phyloP scores from a whole-genome alignment of 1,284 basidiomycete genomes.

The Microbotryum intermedium region DNA sequence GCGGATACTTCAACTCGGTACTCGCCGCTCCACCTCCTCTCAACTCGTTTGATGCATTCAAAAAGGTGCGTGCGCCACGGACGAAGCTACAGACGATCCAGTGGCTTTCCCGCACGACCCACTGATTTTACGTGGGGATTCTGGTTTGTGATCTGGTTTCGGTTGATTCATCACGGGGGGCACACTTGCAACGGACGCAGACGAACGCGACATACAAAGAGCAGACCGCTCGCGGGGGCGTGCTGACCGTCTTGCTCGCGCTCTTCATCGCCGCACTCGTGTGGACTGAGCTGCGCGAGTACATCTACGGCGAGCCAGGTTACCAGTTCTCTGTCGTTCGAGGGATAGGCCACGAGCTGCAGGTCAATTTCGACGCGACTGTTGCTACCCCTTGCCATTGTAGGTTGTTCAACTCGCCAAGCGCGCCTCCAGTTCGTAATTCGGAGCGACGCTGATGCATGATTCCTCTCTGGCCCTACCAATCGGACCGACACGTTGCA shows the following conservation, averaged over 20 bases:
- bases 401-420: slow-evolving; percentile 44
- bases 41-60: slow-evolving; percentile 26
- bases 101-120: not conserved
- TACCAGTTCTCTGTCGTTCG: slow-evolving; percentile 75
- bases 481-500: too few relatives aligned
- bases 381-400: slow-evolving; percentile 87
- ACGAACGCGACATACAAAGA: slow-evolving; percentile 74
- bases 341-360: slow-evolving; percentile 54
- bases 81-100: not conserved
- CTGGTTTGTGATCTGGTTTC: not conserved
- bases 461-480: slow-evolving; percentile 3
- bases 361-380: slow-evolving; percentile 79
- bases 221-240: slow-evolving; percentile 74
- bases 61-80: slow-evolving; percentile 7
- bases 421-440: not conserved
- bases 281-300: slow-evolving; percentile 81
- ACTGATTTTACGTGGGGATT: not conserved
- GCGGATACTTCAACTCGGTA: slow-evolving; percentile 14
- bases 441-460: slow-evolving; percentile 10
- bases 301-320: slow-evolving; percentile 79
- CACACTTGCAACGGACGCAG: slow-evolving; percentile 48
- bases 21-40: slow-evolving; percentile 19
- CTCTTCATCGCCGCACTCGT: slow-evolving; percentile 63
- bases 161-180: not conserved
- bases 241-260: slow-evolving; percentile 72